These are phyloP conservation scores for Mucor saturninus DNA, from an alignment of 371 early-diverging fungal genomes.

Conservation along the genomic window DNA sequence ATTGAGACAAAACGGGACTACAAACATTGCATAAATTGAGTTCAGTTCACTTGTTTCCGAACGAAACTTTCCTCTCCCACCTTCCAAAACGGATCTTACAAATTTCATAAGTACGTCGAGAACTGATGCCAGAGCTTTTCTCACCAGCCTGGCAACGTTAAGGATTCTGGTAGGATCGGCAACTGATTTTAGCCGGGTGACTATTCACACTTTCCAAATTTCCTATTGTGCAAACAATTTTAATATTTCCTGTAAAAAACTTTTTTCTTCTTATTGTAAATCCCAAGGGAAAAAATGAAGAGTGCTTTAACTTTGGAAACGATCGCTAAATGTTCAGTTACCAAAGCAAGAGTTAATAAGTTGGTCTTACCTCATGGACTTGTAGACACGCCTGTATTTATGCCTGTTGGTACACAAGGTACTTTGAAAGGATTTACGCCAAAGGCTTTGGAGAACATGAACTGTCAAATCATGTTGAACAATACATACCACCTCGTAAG, in stretches of 20 bases:
- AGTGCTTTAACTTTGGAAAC: constrained; percentile 31
- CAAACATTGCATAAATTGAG: too few relatives aligned
- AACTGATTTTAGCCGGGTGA: too few relatives aligned
- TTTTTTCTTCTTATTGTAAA: neutral
- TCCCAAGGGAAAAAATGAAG: constrained; percentile 10
- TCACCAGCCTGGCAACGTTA: too few relatives aligned
- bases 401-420: constrained; percentile 97
- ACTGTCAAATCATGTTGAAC: constrained; percentile 90
- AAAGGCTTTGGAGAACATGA: constrained; percentile 75
- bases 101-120: too few relatives aligned
- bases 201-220: too few relatives aligned
- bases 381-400: constrained; percentile 90
- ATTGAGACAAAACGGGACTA: too few relatives aligned
- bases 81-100: too few relatives aligned
- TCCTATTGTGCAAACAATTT: too few relatives aligned
- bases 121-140: too few relatives aligned
- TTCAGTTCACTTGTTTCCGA: too few relatives aligned
- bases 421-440: constrained; percentile 88
- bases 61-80: too few relatives aligned
- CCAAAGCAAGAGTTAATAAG: constrained; percentile 84
- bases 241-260: neutral
- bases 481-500: constrained; percentile 91
- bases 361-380: constrained; percentile 82
- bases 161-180: too few relatives aligned
- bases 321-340: constrained; percentile 80